A percentile compares a stretch with the other conserved stretches of the same genome.
These are phyloP conservation scores for Saccharomyces cerevisiae DNA, from an alignment of 805 yeast genomes.

Conservation along the genomic window DNA sequence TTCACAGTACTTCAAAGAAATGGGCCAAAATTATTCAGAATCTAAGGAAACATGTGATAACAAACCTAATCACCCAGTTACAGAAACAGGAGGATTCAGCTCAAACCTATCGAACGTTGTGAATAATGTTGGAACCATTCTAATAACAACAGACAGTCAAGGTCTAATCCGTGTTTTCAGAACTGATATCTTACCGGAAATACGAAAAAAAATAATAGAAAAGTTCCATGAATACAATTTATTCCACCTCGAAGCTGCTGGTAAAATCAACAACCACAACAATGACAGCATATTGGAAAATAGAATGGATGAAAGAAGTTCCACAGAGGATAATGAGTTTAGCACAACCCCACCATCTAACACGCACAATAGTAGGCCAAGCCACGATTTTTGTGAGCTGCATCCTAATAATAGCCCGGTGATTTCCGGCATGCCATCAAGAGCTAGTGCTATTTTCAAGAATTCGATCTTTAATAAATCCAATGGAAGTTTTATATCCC, in stretches of 20 bases:
- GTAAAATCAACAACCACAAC: neutral
- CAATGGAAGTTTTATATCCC: constrained; percentile 9
- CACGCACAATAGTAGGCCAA: neutral
- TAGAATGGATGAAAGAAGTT: neutral
- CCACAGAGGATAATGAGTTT: neutral
- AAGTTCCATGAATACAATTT: constrained; percentile 6
- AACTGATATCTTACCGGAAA: constrained; percentile 56
- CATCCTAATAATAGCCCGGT: neutral
- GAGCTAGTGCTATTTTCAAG: constrained; percentile 13
- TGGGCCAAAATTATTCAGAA: neutral
- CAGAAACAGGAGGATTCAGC: neutral
- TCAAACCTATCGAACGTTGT: constrained; percentile 17
- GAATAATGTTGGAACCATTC: constrained; percentile 37
- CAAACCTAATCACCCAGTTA: neutral
- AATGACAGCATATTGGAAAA: neutral
- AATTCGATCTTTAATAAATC: constrained; percentile 12
- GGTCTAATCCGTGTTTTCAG: constrained; percentile 73
- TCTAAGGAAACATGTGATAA: neutral
- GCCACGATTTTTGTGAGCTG: neutral
- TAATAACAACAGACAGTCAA: constrained; percentile 66
- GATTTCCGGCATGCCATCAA: neutral
- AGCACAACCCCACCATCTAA: neutral
- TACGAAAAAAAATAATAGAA: constrained; percentile 31
- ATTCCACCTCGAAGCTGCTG: neutral
- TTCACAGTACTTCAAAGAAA: neutral